Base-by-base conservation (phyloP, 345 rosid species). In the Corchorus olitorius region DNA sequence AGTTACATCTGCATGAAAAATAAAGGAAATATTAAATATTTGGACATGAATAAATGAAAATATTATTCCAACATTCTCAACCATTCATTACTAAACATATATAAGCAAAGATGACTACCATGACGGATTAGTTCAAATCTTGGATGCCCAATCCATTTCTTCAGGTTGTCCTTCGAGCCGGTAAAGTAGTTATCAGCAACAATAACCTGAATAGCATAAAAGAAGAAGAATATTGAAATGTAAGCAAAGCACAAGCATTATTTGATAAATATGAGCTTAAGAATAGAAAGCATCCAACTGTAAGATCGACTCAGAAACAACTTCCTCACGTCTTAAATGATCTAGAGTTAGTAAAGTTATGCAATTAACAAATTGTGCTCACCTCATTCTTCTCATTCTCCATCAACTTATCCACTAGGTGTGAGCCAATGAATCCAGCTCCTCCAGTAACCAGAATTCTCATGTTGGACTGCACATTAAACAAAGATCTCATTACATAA, bases 351-450 rank as follows among this genome's bases (percentile, higher is more conserved):
- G 17, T 46, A 56, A 56, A 22, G 27, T 10, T 72, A 59, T 10
- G 37, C 5, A 33, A 2, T 13, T 70, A 71, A 53, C 11, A 49
- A 54, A 19, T 48, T 8, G 39, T 15, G 45, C 77, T 79, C 5
- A 90, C 94, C 93, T 92, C 97, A 65, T 96, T 93, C 88, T 92
- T 92, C 78, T 92, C 97, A 73, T 93, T 92, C 76, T 92, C 95
- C 99, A 93, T 96, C 6, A 93, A 83, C 82, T 75, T 92, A 87
- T 96, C 99, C 69, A 93, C 99, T 73, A 93, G 85, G 73, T 96
- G 99, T 50, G 99, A 96, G 2, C 99, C 99, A 27, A 96, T 96
- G 85, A 92, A 96, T 20, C 99, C 98, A 82, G 99, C 99, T 81
- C 99, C 99, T 75, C 99, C 99, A 13, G 94, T 86, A 41, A 96